A percentile compares a stretch with the other conserved stretches of the same genome.
Conservation (phyloP, 306 rosid species). For the Myrica gale region DNA sequence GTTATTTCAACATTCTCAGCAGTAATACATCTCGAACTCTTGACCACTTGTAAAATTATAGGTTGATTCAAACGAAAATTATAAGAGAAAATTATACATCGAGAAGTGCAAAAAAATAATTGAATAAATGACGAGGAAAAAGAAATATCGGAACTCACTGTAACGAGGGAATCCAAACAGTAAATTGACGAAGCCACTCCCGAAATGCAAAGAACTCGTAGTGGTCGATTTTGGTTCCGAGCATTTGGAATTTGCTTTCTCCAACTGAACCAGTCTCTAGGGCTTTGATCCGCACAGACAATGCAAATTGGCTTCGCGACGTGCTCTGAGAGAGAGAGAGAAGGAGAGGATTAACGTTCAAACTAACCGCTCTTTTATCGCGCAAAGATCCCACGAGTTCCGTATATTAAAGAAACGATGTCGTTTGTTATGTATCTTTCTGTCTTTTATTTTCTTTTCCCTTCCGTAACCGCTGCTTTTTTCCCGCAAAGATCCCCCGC, state of each 20-base stretch:
- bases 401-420: too few relatives aligned
- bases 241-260: neutral
- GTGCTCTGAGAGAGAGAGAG: neutral
- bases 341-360: neutral
- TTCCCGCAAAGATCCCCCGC: too few relatives aligned
- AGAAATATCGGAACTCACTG: neutral
- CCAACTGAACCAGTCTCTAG: neutral
- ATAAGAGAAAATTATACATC: neutral
- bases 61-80: neutral
- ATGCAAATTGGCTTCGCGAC: neutral
- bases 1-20: too few relatives aligned
- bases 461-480: too few relatives aligned
- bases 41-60: neutral
- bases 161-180: neutral
- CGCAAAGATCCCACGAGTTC: too few relatives aligned
- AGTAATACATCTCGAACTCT: too few relatives aligned
- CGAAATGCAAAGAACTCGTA: neutral
- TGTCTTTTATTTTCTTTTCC: too few relatives aligned
- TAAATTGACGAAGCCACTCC: neutral
- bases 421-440: too few relatives aligned
- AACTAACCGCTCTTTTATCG: neutral
- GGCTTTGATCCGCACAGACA: neutral
- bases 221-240: neutral
- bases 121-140: neutral
- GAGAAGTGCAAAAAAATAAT: neutral